Evolutionary conservation across 257 asterid species (phyloP).

Genomic region (Handroanthus guayacan): DNA sequence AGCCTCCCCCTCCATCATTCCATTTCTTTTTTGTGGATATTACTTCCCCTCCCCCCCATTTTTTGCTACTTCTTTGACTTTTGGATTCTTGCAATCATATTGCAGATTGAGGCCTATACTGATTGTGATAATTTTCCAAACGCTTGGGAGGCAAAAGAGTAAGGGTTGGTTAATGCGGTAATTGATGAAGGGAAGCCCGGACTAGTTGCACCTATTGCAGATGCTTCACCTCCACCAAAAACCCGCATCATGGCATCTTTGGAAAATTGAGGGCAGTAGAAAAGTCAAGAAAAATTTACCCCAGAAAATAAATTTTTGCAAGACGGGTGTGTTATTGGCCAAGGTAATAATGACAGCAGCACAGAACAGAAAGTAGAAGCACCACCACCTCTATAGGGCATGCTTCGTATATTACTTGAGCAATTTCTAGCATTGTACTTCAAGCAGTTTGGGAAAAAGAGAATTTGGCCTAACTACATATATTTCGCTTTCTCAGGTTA

Average conservation of each 20-base stretch:
- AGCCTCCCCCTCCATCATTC: not conserved
- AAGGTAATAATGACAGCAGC: slow-evolving; percentile 47
- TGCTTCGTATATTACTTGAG: not conserved
- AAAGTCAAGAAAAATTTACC: slow-evolving; percentile 70
- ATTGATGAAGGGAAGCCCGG: slow-evolving; percentile 97
- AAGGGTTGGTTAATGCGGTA: slow-evolving; percentile 86
- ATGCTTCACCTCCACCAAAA: slow-evolving; percentile 73
- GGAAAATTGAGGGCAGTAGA: slow-evolving; percentile 72
- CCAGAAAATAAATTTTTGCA: slow-evolving; percentile 65
- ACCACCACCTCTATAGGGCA: slow-evolving; percentile 48
- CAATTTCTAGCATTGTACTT: not conserved
- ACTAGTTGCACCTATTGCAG: slow-evolving; percentile 82
- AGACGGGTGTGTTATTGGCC: slow-evolving; percentile 45
- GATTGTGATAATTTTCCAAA: slow-evolving; percentile 87
- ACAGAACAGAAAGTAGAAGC: slow-evolving; percentile 59
- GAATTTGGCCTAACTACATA: slow-evolving; percentile 5
- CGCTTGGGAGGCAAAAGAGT: slow-evolving; percentile 96
- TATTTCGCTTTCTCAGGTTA: not conserved
- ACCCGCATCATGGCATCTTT: slow-evolving; percentile 69
- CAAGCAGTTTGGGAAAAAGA: not conserved
- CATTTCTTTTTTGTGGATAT: not conserved
- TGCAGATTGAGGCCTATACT: slow-evolving; percentile 76
- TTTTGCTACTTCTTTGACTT: not conserved
- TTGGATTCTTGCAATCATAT: not conserved
- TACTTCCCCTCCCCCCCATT: not conserved